phyloP scores from a whole-genome alignment of 345 rosid species.

The Psidium friedrichsthalianum region DNA sequence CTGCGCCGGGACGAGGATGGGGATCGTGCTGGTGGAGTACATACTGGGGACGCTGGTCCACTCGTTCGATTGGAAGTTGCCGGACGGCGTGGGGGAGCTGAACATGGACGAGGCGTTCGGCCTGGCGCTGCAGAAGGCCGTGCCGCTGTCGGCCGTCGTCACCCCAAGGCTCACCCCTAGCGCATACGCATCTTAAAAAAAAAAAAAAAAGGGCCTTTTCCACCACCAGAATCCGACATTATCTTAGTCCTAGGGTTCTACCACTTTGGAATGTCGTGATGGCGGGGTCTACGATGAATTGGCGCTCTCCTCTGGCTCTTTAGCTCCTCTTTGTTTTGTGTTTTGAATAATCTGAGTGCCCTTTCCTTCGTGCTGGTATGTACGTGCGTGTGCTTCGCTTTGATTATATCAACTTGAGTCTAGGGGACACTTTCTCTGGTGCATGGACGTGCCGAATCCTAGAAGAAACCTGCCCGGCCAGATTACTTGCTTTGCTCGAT shows the following conservation, averaged over 20 bases:
- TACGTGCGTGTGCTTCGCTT: neutral
- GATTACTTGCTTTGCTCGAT: no score
- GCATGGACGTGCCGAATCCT: no score
- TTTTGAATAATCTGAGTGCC: neutral
- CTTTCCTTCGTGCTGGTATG: neutral
- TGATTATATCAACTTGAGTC: neutral
- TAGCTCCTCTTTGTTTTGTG: neutral
- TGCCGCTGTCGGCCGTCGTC: slow-evolving; percentile 36
- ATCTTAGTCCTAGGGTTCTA: neutral
- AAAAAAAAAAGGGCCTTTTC: neutral
- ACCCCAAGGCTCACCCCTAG: slow-evolving; percentile 24
- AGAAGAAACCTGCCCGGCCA: no score
- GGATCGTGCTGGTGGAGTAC: slow-evolving; percentile 43
- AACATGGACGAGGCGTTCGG: slow-evolving; percentile 63
- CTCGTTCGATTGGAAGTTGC: slow-evolving; percentile 49
- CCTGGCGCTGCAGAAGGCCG: slow-evolving; percentile 52
- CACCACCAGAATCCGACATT: neutral
- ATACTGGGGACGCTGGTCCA: slow-evolving; percentile 44
- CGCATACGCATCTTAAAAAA: slow-evolving; percentile 9
- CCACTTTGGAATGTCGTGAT: neutral
- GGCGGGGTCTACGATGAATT: neutral
- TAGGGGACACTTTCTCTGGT: no score
- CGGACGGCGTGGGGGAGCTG: slow-evolving; percentile 11
- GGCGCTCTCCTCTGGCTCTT: neutral
- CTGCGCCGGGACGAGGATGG: slow-evolving; percentile 64